These are phyloP conservation scores for Cystobasidium onofrii DNA, from an alignment of 768 basidiomycete species.

Conservation along the genomic window DNA sequence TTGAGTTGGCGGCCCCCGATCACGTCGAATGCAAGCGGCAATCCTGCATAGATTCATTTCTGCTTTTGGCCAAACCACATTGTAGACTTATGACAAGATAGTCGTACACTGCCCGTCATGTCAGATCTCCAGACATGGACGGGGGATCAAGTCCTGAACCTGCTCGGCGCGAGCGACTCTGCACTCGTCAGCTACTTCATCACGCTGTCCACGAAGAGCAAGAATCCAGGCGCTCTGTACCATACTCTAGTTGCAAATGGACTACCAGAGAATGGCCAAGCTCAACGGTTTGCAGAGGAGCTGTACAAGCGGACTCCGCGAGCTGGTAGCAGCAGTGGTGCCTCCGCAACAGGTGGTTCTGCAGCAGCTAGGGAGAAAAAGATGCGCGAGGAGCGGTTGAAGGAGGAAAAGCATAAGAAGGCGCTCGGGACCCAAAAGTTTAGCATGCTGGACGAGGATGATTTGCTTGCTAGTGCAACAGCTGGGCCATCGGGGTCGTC, in stretches of 20 bases:
- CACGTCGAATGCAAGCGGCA: neutral
- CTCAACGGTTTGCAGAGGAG: constrained; percentile 69
- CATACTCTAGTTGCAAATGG: constrained; percentile 65
- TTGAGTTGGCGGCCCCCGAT: no score
- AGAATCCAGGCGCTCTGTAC: constrained; percentile 70
- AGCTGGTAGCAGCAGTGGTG: constrained; percentile 48
- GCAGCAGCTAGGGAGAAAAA: constrained; percentile 44
- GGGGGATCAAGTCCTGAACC: constrained; percentile 36
- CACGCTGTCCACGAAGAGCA: constrained; percentile 54
- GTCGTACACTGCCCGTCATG: neutral
- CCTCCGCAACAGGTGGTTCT: constrained; percentile 55
- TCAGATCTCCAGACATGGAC: constrained; percentile 35
- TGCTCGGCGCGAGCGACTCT: constrained; percentile 38
- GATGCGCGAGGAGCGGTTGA: constrained; percentile 52
- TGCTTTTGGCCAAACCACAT: neutral
- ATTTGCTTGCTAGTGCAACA: constrained; percentile 26
- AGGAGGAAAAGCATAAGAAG: constrained; percentile 68
- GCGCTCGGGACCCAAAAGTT: constrained; percentile 64
- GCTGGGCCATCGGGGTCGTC: constrained; percentile 33
- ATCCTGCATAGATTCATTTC: neutral
- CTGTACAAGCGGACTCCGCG: constrained; percentile 70
- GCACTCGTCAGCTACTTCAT: constrained; percentile 39
- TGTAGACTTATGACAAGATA: neutral
- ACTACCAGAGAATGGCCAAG: constrained; percentile 68
- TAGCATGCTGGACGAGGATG: constrained; percentile 68